A percentile compares a stretch with the other conserved stretches of the same genome.
Evolutionary conservation across 1,139 yeast species (phyloP).

Genomic region (Yamadazyma pseudoaaseri): DNA sequence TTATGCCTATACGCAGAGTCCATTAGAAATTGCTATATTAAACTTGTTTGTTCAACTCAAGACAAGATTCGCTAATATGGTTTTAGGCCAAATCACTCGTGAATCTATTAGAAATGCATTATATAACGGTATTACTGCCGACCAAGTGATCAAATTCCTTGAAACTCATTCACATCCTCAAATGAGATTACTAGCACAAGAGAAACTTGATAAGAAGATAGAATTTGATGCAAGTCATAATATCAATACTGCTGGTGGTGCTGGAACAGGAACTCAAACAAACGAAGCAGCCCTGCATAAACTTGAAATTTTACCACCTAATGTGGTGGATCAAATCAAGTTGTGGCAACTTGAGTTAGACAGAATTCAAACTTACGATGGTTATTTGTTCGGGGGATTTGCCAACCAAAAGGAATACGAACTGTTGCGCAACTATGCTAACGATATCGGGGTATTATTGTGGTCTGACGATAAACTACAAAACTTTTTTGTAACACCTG

Average conservation of each 20-base stretch:
- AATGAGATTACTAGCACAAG: conserved; percentile 73
- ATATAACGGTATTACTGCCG: conserved; percentile 88
- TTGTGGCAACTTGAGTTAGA: conserved; percentile 97
- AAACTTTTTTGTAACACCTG: conserved; percentile 78
- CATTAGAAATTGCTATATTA: conserved; percentile 89
- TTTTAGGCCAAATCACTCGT: conserved; percentile 88
- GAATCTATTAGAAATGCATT: conserved; percentile 87
- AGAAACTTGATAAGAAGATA: conserved; percentile 59
- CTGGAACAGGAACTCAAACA: conserved; percentile 36
- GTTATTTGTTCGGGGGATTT: conserved; percentile 86
- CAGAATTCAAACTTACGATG: conserved; percentile 84
- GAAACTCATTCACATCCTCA: conserved; percentile 95
- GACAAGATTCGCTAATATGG: conserved; percentile 87
- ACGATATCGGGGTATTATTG: conserved; percentile 83
- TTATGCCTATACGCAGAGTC: conserved; percentile 93
- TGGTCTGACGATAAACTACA: conserved; percentile 78
- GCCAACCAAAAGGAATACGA: conserved; percentile 75
- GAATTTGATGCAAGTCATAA: conserved; percentile 63
- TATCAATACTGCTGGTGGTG: conserved; percentile 47
- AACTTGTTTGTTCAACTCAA: conserved; percentile 83
- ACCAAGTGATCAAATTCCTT: conserved; percentile 84
- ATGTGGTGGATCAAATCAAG: conserved; percentile 91
- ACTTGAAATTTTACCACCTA: conserved; percentile 81
- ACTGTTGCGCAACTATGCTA: conserved; percentile 71
- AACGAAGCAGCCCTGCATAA: conserved; percentile 32